Conservation (phyloP, 192 early-diverging fungal genomes). For the Backusella circina region DNA sequence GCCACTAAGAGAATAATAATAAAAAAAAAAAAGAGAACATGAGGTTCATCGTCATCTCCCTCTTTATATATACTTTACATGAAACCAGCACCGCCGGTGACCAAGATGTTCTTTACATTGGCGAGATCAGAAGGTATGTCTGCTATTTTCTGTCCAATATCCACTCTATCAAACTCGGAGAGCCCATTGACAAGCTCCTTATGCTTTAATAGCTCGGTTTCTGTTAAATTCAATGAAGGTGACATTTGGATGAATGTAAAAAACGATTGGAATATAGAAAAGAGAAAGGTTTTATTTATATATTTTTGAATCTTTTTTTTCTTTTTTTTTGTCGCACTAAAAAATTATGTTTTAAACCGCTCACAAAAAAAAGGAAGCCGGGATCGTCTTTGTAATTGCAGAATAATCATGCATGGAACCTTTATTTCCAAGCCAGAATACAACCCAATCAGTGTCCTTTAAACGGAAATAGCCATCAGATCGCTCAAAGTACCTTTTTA, state of each 20-base stretch:
- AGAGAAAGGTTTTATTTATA: background rate
- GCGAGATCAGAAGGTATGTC: constrained; percentile 31
- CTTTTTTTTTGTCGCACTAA: background rate
- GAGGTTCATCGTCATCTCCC: background rate
- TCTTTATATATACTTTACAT: constrained; percentile 49
- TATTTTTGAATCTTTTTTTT: background rate
- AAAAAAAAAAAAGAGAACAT: background rate
- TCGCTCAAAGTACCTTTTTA: constrained; percentile 84
- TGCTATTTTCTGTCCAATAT: constrained; percentile 31
- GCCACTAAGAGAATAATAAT: too few species aligned
- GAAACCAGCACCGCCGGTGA: constrained; percentile 84
- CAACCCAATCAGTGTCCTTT: constrained; percentile 70
- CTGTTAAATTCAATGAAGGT: background rate
- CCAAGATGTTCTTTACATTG: constrained; percentile 56
- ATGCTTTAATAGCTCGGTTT: background rate
- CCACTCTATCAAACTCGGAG: constrained; percentile 33
- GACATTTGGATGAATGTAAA: background rate
- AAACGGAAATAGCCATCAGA: constrained; percentile 68
- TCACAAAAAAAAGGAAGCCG: constrained; percentile 26
- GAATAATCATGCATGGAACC: constrained; percentile 28
- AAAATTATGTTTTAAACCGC: background rate
- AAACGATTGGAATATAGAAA: background rate
- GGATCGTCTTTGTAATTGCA: constrained; percentile 22
- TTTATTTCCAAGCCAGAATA: constrained; percentile 80
- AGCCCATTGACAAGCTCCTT: constrained; percentile 9